Conservation (phyloP, 2,329 filamentous ascomycete genomes). For the Colletotrichum cordylinicola region DNA sequence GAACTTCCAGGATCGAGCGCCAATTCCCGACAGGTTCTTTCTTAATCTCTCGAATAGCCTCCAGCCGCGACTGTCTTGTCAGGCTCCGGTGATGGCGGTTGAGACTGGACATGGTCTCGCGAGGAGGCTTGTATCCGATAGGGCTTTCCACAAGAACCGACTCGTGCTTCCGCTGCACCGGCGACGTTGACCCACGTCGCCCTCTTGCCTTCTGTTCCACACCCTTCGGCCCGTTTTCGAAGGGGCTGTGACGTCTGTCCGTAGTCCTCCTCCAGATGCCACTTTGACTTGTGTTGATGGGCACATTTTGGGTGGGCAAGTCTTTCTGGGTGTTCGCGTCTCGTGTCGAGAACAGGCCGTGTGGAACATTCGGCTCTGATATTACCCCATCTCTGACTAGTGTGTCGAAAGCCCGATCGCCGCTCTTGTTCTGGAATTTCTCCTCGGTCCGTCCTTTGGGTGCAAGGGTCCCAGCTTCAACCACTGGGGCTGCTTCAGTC, state of each 20-base stretch:
- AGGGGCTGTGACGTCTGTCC: not conserved
- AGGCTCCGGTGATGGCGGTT: conserved; percentile 28
- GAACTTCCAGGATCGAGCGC: conserved; percentile 41
- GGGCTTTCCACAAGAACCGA: conserved; percentile 34
- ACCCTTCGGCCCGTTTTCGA: not conserved
- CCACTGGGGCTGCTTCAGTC: not conserved
- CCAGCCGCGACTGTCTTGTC: conserved; percentile 41
- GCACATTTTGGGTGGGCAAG: not conserved
- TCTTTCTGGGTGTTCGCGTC: not conserved
- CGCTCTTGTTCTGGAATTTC: not conserved
- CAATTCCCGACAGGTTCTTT: conserved; percentile 39
- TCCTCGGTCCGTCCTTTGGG: not conserved
- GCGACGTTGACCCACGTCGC: not conserved
- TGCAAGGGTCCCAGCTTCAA: not conserved
- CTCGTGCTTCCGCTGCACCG: not conserved
- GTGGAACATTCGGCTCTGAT: not conserved
- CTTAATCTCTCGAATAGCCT: conserved; percentile 36
- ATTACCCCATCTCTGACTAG: not conserved
- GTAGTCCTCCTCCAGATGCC: not conserved
- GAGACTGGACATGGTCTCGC: conserved; percentile 22
- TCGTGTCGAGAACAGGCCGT: not conserved
- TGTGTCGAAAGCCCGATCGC: not conserved
- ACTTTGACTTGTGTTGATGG: not conserved
- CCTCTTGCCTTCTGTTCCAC: not conserved
- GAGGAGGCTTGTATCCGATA: conserved; percentile 21